phyloP scores from a whole-genome alignment of 2,329 filamentous ascomycete species.

The Xylariaceae sp. region DNA sequence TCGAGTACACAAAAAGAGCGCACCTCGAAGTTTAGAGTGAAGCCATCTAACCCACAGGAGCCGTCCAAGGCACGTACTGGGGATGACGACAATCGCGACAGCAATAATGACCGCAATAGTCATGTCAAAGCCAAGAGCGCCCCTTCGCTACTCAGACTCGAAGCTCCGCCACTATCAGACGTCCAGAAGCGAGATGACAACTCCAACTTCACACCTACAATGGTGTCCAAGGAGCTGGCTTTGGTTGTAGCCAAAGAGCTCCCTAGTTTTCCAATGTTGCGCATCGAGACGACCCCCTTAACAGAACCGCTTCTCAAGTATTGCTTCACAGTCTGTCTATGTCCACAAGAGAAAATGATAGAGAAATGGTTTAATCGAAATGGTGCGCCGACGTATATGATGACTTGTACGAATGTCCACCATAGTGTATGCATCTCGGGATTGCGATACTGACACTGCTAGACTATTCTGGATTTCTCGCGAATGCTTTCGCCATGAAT shows the following conservation, averaged over 20 bases:
- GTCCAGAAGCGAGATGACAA: conserved; percentile 7
- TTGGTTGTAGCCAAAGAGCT: conserved; percentile 32
- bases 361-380: conserved; percentile 33
- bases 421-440: background rate
- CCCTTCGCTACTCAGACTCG: conserved; percentile 1
- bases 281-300: conserved; percentile 33
- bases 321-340: conserved; percentile 34
- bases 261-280: conserved; percentile 31
- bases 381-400: conserved; percentile 34
- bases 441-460: conserved; percentile 8
- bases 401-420: conserved; percentile 25
- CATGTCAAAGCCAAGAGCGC: conserved; percentile 1
- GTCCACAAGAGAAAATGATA: conserved; percentile 29
- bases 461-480: conserved; percentile 34
- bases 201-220: conserved; percentile 22
- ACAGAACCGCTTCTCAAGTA: conserved; percentile 33
- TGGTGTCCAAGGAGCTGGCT: conserved; percentile 30
- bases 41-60: conserved; percentile 12
- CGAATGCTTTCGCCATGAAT: conserved; percentile 34
- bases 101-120: background rate
- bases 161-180: background rate
- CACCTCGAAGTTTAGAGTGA: conserved; percentile 33
- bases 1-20: conserved; percentile 32
- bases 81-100: conserved; percentile 3
- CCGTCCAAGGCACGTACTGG: conserved; percentile 3